These are phyloP conservation scores for Meredithiella fracta DNA, from an alignment of 2,329 filamentous ascomycete genomes.

Conservation along the genomic window DNA sequence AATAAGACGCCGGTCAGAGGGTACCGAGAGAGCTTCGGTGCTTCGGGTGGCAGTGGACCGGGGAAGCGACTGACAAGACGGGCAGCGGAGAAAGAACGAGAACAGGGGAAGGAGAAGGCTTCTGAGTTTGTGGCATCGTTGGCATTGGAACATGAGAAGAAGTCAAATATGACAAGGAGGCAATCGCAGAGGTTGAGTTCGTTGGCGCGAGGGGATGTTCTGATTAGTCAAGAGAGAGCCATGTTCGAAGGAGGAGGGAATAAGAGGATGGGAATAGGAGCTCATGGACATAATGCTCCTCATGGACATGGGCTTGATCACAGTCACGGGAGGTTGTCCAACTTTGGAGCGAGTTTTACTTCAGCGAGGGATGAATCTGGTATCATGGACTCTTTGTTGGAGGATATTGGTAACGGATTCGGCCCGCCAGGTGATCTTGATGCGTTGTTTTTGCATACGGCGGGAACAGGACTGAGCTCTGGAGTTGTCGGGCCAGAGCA, in stretches of 20 bases:
- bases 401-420: slow-evolving; percentile 45
- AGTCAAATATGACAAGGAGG: slow-evolving; percentile 36
- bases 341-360: background rate
- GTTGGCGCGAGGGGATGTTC: slow-evolving; percentile 71
- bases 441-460: background rate
- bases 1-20: slow-evolving; percentile 60
- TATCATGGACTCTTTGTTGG: slow-evolving; percentile 42
- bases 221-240: slow-evolving; percentile 64
- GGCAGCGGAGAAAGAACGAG: slow-evolving; percentile 15
- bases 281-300: slow-evolving; percentile 25
- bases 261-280: slow-evolving; percentile 53
- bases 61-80: slow-evolving; percentile 34
- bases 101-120: slow-evolving; percentile 21
- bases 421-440: slow-evolving; percentile 15
- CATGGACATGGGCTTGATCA: background rate
- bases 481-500: background rate
- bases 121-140: slow-evolving; percentile 38
- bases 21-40: slow-evolving; percentile 55
- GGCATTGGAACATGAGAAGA: slow-evolving; percentile 55
- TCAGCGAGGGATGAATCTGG: background rate
- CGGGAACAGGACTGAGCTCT: slow-evolving; percentile 53
- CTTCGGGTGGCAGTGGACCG: slow-evolving; percentile 32
- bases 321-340: background rate
- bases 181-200: slow-evolving; percentile 75
- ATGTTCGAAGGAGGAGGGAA: slow-evolving; percentile 67